Evolutionary conservation across 352 stramenopile species (phyloP), one percentile per base, ranked within the genome.

Genomic region (Elongisporangium undulatum): DNA sequence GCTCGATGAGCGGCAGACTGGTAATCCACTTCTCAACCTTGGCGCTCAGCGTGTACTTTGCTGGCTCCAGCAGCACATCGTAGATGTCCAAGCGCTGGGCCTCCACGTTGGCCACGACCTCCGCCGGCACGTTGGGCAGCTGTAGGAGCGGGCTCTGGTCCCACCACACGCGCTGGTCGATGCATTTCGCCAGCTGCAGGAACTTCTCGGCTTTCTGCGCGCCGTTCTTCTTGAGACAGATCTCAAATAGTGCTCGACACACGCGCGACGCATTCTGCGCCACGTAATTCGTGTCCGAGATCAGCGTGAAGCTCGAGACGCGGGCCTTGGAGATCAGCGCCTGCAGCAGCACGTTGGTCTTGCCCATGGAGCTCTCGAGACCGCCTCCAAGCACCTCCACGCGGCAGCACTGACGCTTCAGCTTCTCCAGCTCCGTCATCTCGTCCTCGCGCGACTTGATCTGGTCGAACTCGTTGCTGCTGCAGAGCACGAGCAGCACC

Each of bases 211-310:
- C 89, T n/a, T 90, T 79, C 4, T 71, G 70, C 21, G 83, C 84
- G 64, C 82, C 96, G 53, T 95, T 84, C 56, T 95, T 92, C 63
- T 96, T 94, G 45, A 98, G 59, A 24, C 82, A 98, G 58, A 99
- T 99, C 75, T 99, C 98, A 78, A 99, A 99, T 34, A 99, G 73
- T 21, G 97, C 97, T 21, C 97, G 87, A 15, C 96, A 95, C 24
- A 99, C 96, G 52, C 98, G 88, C 38, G 94, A 97, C 9, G 96
- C 97, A 69, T 99, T 99, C 55, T 99, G 97, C 17, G 96, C 96
- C 6, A 99, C 97, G 77, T 99, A 99, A 63, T 99, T 99, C 3
- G 94, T 99, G 79, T 99, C 98, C 9, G 94, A 98, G 59, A 99
- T 98, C 2, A 99, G 74, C 16, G 97, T 99, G 62, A 99, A 99